Evolutionary conservation across 129 eudicot species (phyloP), one percentile per base, ranked within the genome.

Genomic region (Rutidosis leptorrhynchoides): DNA sequence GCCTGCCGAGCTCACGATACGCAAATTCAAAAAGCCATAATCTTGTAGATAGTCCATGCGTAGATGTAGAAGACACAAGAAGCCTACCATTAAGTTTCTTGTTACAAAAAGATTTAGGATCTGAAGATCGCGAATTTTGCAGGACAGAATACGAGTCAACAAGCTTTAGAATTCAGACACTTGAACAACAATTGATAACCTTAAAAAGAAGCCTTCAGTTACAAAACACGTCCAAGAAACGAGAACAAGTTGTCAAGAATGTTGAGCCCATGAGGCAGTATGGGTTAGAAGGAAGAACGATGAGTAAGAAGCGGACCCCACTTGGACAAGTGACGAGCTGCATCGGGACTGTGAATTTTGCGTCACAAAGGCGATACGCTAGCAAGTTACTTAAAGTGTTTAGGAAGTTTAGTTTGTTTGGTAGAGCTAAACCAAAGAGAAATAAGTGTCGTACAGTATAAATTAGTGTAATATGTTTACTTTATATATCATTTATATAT

Each of bases 141-240:
- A 80, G 58, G 45, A 79, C 77, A 27, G 95, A 88, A 35, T 88
- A 85, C 29, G 98, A 93, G 71, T 88, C 96, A 17, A 84, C 95
- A n/a, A 85, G 96, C 85, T 88, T 88, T 71, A 63, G 96, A 69
- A 88, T 93, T 67, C 92, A 85, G 67, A 88, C 78, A 68, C 95
- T 88, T 35, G 98, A 93, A 61, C 85, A 85, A 62, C 91, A 93
- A 57, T 70, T 93, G 46, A 61, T 56, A 60, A 79, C 87, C 32
- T 37, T 93, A 55, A 93, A 86, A 80, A 86, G 67, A 71, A 84
- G 65, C 71, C 86, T 93, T 74, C 87, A 85, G 28, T 57, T 75
- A 65, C 90, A 91, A 74, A 78, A 77, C 29, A 40, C 68, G 3
- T 72, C 83, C 3, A 80, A 63, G 76, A 79, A 81, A 55, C 62